Evolutionary conservation across 2,329 filamentous ascomycete species (phyloP).

Genomic region (Calycina marina): DNA sequence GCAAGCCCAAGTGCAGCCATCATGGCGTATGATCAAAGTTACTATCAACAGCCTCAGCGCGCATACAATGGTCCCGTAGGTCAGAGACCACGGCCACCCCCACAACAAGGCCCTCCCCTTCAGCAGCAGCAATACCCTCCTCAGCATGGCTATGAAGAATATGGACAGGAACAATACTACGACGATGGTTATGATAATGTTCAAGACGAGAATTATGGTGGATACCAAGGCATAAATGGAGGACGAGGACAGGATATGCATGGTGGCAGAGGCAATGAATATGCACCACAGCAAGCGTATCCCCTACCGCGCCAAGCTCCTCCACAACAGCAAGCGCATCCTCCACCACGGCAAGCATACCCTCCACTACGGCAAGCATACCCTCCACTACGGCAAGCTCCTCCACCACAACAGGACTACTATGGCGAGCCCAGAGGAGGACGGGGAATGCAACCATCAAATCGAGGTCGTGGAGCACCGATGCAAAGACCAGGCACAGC

Average conservation of each 20-base stretch:
- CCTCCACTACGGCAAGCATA: conserved; percentile 17
- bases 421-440: conserved; percentile 16
- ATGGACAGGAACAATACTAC: conserved; percentile 18
- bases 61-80: conserved; percentile 19
- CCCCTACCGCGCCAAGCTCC: conserved; percentile 16
- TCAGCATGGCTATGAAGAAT: conserved; percentile 39
- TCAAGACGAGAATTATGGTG: conserved; percentile 6
- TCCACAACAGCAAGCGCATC: too few species aligned
- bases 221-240: conserved; percentile 14
- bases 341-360: too few species aligned
- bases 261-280: conserved; percentile 10
- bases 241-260: conserved; percentile 9
- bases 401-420: conserved; percentile 8
- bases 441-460: conserved; percentile 10
- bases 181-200: conserved; percentile 17
- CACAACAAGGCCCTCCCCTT: conserved; percentile 14
- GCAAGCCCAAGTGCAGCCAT: too few species aligned
- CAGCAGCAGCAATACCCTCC: conserved; percentile 38
- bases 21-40: conserved; percentile 22
- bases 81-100: conserved; percentile 16
- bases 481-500: conserved; percentile 18
- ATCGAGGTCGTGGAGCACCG: conserved; percentile 14
- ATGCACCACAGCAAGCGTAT: conserved; percentile 17
- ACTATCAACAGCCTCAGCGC: conserved; percentile 18
- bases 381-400: conserved; percentile 16